Evolutionary conservation across 2,329 filamentous ascomycete genomes (phyloP).

Genomic region (Pseudogymnoascus sp.): DNA sequence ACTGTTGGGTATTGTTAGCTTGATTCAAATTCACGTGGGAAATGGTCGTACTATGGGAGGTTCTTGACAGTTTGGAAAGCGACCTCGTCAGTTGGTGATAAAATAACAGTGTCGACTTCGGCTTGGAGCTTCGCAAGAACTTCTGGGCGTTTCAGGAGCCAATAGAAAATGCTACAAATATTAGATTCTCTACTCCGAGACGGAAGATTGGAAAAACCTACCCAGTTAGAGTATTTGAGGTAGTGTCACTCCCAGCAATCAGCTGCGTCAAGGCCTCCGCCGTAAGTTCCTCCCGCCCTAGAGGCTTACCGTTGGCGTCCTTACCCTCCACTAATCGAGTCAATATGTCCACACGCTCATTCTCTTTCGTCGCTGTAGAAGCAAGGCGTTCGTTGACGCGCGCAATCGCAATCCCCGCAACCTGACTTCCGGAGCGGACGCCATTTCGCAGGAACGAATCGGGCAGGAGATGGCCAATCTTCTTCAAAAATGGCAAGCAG

Average conservation of each 20-base stretch:
- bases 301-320: conserved; percentile 65
- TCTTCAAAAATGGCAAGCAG: conserved; percentile 63
- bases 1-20: background rate
- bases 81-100: conserved; percentile 53
- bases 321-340: conserved; percentile 77
- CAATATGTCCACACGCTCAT: conserved; percentile 68
- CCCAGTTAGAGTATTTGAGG: conserved; percentile 54
- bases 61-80: conserved; percentile 63
- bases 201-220: background rate
- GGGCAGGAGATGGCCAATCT: conserved; percentile 69
- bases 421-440: conserved; percentile 62
- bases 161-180: conserved; percentile 70
- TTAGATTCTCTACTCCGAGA: background rate
- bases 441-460: conserved; percentile 73
- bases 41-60: conserved; percentile 63
- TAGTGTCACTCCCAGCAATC: conserved; percentile 69
- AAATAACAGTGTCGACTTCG: conserved; percentile 63
- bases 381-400: conserved; percentile 67
- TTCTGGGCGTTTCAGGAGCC: conserved; percentile 58
- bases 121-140: conserved; percentile 63
- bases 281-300: conserved; percentile 70
- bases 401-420: conserved; percentile 79
- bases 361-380: conserved; percentile 49
- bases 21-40: conserved; percentile 27
- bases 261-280: conserved; percentile 82